Base-by-base conservation (phyloP, 805 yeast species). In the Saccharomycopsis fodiens region DNA sequence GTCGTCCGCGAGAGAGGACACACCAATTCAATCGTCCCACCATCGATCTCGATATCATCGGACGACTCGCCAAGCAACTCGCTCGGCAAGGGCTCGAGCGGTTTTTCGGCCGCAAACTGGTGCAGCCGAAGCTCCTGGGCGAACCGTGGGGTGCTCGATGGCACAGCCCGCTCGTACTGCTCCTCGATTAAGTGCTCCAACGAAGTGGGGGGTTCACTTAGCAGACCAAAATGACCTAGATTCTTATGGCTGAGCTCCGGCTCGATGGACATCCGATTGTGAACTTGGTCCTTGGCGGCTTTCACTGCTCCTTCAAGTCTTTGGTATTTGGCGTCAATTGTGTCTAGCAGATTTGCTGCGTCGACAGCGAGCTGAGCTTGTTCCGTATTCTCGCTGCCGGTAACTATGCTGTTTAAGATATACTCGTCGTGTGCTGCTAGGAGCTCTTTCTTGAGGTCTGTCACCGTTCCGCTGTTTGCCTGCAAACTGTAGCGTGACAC, bases 11-110 rank as follows among this genome's bases (percentile, higher is more conserved):
- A 75, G 12, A 84, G 66, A 0, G 91, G 91, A 57, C 89, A 87
- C 21, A 67, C 70, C 47, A 85, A 57, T 39, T 79, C 77, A n/a
- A 85, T 65, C 31, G 64, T 73, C 32, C 93, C 93, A 46, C 93
- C 94, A 7, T 75, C 77, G 4, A 84, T 72, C 35, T 70, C 74
- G 16, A 35, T 35, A 13, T 20, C 40, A 21, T 41, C 45, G n/a
- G 23, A 39, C 7, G 25, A 23, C 29, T 34, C 40, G 29, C 35
- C 38, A n/a, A 39, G n/a, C 15, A 50, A 27, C 2, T 59, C 59
- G 30, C 64, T 69, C 0, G 86, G 85, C 16, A 83, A 55, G 4
- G 85, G 80, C 23, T 74, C 75, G 25, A 73, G 73, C 0, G 93
- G 93, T 51, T 78, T 68, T 2, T 68, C 60, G 15, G 78, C 56